Percentiles rank a stretch among this genome's conserved stretches.
Evolutionary conservation across 2,329 filamentous ascomycete genomes (phyloP).

Genomic region (Phialophora macrospora): DNA sequence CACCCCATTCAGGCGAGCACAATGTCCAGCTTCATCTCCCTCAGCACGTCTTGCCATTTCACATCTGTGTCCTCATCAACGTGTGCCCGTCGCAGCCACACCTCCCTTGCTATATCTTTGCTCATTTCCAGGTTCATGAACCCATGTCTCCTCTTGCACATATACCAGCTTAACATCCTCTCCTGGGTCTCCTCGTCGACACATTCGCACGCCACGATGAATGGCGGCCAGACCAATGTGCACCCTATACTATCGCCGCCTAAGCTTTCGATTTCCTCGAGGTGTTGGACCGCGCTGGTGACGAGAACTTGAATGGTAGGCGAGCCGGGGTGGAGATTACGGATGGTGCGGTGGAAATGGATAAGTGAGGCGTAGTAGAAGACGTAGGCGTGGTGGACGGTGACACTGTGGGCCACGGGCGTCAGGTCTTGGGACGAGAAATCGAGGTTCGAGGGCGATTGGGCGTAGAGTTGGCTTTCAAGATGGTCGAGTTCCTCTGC

Average conservation of each 20-base stretch:
- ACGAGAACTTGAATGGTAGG: constrained; percentile 43
- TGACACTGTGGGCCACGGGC: constrained; percentile 38
- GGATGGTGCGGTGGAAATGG: constrained; percentile 45
- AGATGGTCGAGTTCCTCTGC: constrained; percentile 41
- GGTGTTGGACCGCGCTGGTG: constrained; percentile 42
- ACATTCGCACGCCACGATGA: constrained; percentile 47
- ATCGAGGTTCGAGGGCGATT: constrained; percentile 35
- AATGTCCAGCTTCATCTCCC: constrained; percentile 45
- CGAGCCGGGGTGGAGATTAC: constrained; percentile 36
- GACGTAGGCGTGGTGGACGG: constrained; percentile 38
- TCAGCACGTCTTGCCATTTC: constrained; percentile 45
- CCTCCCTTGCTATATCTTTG: constrained; percentile 42
- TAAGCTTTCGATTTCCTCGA: constrained; percentile 44
- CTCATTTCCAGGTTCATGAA: constrained; percentile 45
- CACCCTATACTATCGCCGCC: constrained; percentile 43
- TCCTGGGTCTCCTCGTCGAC: constrained; percentile 39
- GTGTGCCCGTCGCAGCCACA: constrained; percentile 42
- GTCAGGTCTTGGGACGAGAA: constrained; percentile 33
- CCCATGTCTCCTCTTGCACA: constrained; percentile 44
- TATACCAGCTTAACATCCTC: constrained; percentile 44
- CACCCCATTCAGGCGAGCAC: constrained; percentile 37
- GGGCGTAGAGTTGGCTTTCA: constrained; percentile 43
- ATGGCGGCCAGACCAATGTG: constrained; percentile 47
- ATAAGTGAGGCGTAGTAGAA: constrained; percentile 48
- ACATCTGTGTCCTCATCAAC: neutral